Conservation (phyloP, 352 stramenopile species). For the Globisporangium abappressorium region DNA sequence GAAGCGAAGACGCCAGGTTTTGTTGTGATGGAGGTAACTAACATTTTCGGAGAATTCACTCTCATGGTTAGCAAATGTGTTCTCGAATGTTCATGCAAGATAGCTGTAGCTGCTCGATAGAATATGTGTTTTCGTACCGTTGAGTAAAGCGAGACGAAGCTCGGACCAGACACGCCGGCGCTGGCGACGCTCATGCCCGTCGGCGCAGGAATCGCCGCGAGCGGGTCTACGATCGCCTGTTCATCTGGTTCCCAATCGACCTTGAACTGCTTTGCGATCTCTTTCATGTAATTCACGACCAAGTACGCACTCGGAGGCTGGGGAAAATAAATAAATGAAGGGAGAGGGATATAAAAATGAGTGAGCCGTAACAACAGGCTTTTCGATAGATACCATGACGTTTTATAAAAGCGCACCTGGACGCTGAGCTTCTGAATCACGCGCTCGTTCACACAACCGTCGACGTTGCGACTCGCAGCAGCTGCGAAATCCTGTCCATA, state of each 20-base stretch:
- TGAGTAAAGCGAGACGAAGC: constrained; percentile 71
- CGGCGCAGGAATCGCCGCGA: constrained; percentile 88
- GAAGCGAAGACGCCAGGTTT: constrained; percentile 16
- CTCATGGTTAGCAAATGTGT: background rate
- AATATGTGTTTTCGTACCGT: constrained; percentile 29
- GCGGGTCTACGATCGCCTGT: constrained; percentile 62
- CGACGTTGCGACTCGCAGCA: constrained; percentile 79
- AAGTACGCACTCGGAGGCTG: constrained; percentile 92
- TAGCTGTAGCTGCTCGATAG: background rate
- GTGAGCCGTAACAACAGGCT: background rate
- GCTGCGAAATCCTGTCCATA: constrained; percentile 88
- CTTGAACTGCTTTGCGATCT: constrained; percentile 94
- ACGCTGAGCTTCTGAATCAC: constrained; percentile 94
- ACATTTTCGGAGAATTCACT: background rate
- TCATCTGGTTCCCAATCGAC: constrained; percentile 93
- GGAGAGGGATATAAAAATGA: background rate
- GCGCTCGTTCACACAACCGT: constrained; percentile 89
- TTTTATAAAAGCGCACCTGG: constrained; percentile 27
- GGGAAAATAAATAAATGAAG: background rate
- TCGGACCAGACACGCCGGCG: constrained; percentile 80
- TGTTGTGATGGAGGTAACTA: constrained; percentile 35
- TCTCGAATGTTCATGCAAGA: background rate
- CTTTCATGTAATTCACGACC: constrained; percentile 95
- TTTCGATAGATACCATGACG: too few relatives aligned
- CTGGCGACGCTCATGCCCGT: constrained; percentile 81